These are phyloP conservation scores for Hexamita inflata DNA, from an alignment of 208 protist genomes.

Conservation along the genomic window DNA sequence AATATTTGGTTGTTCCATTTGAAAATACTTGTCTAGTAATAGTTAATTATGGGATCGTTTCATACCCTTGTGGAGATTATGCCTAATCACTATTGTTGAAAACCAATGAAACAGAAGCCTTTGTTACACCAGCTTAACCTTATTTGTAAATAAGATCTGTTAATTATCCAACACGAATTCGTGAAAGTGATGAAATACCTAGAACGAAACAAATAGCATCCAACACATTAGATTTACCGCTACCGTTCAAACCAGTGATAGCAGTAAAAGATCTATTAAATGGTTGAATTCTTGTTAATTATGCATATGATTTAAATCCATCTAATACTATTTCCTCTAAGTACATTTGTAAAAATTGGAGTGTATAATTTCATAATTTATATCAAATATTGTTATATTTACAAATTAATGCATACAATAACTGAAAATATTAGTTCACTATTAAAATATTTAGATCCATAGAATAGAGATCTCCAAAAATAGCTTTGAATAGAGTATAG, in stretches of 20 bases:
- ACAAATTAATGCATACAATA: too few species aligned
- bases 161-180: conserved; percentile 73
- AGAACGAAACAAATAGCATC: conserved; percentile 99
- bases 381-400: too few species aligned
- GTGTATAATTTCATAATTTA: too few species aligned
- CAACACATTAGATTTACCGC: conserved; percentile 97
- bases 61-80: conserved; percentile 84
- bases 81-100: conserved; percentile 89
- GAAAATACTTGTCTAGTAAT: conserved; percentile 70
- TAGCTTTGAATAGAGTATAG: too few species aligned
- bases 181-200: conserved; percentile 91
- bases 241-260: conserved; percentile 97
- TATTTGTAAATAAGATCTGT: conserved; percentile 97
- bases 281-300: conserved; percentile 72
- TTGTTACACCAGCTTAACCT: conserved; percentile 93
- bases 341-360: too few species aligned
- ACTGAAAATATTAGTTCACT: too few species aligned
- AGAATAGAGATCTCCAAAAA: too few species aligned
- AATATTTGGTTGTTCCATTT: conserved; percentile 79
- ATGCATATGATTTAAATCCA: conserved; percentile 99
- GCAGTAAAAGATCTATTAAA: conserved; percentile 97
- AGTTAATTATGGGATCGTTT: conserved; percentile 79
- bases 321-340: conserved; percentile 95
- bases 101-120: conserved; percentile 92
- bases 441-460: too few species aligned